A percentile compares a stretch with the other conserved stretches of the same genome.
phyloP scores from a whole-genome alignment of 1,284 basidiomycete species.

The Melampsora larici-populina region DNA sequence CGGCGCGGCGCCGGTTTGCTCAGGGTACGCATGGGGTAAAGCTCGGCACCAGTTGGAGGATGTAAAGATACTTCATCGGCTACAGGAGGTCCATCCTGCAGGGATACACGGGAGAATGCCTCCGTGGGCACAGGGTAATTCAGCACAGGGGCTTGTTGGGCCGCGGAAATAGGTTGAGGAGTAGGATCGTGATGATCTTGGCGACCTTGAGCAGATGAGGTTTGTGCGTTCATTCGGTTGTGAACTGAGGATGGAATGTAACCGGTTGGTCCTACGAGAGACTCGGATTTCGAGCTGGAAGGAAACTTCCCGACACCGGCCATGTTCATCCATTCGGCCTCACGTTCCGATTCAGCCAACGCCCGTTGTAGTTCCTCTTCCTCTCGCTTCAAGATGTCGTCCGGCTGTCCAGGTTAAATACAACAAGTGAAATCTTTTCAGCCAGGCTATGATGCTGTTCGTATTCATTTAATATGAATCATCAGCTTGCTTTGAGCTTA shows the following conservation, averaged over 20 bases:
- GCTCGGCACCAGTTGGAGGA: constrained; percentile 28
- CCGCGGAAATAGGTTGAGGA: constrained; percentile 27
- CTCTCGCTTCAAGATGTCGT: constrained; percentile 74
- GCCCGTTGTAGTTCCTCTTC: constrained; percentile 89
- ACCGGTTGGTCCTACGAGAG: constrained; percentile 41
- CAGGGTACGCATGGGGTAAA: constrained; percentile 45
- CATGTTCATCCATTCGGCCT: constrained; percentile 58
- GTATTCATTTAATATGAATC: neutral
- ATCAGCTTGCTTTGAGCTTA: neutral
- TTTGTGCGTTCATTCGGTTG: constrained; percentile 36
- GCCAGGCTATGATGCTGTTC: constrained; percentile 55
- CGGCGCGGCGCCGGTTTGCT: constrained; percentile 59
- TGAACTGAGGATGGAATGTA: constrained; percentile 29
- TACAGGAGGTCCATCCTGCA: constrained; percentile 48
- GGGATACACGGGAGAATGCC: constrained; percentile 51
- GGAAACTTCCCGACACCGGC: constrained; percentile 42
- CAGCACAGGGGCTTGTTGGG: constrained; percentile 46
- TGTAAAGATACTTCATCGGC: constrained; percentile 8
- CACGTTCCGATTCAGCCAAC: constrained; percentile 76
- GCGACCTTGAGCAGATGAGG: constrained; percentile 3
- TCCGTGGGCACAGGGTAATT: constrained; percentile 49
- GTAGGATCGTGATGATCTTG: neutral
- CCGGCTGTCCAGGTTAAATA: constrained; percentile 67
- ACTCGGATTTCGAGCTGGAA: constrained; percentile 8
- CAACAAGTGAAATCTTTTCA: neutral